Evolutionary conservation across 2,329 filamentous ascomycete genomes (phyloP), one percentile per base, ranked within the genome.

Genomic region (Exophiala bonariae): DNA sequence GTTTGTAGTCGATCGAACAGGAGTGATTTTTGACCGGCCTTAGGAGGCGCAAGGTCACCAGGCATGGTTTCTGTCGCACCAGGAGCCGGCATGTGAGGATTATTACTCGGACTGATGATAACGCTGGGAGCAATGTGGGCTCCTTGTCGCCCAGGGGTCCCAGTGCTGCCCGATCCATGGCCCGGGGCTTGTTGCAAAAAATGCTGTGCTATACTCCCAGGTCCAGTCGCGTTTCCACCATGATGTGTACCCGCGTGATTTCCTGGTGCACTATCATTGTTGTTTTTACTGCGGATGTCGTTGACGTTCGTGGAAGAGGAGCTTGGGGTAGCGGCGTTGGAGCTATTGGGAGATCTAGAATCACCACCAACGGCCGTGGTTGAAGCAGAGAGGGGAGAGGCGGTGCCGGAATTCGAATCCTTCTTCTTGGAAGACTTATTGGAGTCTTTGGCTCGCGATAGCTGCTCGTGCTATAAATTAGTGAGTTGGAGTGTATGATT

Each of bases 11-110:
- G 82, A 67, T 95, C 89, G 69, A 90, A 95, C 61, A 95, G 82
- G 60, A 89, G 74, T 16, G 89, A 93, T 76, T 97, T 97, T 63
- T 87, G 82, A 44, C 89, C 89, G 34, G 88, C 85, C 71, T 96
- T 95, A 14, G 93, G 93, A 44, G 93, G 93, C 22, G 90, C 89
- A 49, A 99, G 83, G 66, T 99, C 93, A 63, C 95, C 89, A 42
- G 93, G 93, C 92, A 99, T 97, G 4, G 92, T 96, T 74, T 99
- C 93, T 56, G 91, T 87, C 48, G 91, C 86, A 58, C 93, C 93
- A 38, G 93, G 93, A 53, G 90, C 90, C 41, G 93, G 91, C 35
- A 93, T 77, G 72, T 99, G 93, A 90, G 91, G 90, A 68, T 89
- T 87, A 68, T 89, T 87, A 64, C 92, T 97, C 44, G 91, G 91